Evolutionary conservation across 495 filamentous ascomycete genomes (phyloP).

Genomic region (Xylaria cubensis): DNA sequence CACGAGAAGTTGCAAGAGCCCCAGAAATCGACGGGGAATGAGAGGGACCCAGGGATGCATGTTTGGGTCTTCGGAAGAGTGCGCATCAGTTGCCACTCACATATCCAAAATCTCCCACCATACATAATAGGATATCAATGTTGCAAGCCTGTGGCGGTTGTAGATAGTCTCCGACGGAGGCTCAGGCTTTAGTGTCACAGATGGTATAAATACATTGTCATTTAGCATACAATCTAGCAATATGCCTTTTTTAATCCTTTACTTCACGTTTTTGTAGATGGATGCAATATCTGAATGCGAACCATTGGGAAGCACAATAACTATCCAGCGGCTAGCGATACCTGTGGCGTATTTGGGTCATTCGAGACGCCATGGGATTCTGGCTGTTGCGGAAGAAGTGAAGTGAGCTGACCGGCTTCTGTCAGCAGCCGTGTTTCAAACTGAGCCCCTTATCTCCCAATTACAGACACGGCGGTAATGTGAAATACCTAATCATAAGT

Average conservation of each 20-base stretch:
- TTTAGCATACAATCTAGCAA: constrained; percentile 15
- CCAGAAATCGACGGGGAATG: not conserved
- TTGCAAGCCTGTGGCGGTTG: constrained; percentile 16
- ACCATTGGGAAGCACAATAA: not conserved
- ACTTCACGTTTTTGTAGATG: not conserved
- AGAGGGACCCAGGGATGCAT: constrained; percentile 1
- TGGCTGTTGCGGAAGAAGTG: not conserved
- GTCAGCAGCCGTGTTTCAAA: constrained; percentile 21
- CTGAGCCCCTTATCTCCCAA: constrained; percentile 8
- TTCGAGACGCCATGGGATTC: constrained; percentile 11
- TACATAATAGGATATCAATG: not conserved
- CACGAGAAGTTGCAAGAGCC: not conserved
- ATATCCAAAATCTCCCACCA: constrained; percentile 1
- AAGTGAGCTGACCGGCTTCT: constrained; percentile 10
- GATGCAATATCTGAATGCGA: not conserved
- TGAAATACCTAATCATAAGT: not conserved
- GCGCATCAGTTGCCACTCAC: not conserved
- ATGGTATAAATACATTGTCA: constrained; percentile 9
- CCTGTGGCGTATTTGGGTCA: not conserved
- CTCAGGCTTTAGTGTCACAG: constrained; percentile 19
- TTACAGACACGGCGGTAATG: not conserved
- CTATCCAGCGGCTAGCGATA: not conserved
- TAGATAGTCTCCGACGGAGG: constrained; percentile 21
- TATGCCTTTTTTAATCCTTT: constrained; percentile 5
- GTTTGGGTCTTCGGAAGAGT: too few relatives aligned